Percentiles rank a stretch among this genome's conserved stretches.
phyloP scores from a whole-genome alignment of 768 basidiomycete species.

The Boletus edulis region DNA sequence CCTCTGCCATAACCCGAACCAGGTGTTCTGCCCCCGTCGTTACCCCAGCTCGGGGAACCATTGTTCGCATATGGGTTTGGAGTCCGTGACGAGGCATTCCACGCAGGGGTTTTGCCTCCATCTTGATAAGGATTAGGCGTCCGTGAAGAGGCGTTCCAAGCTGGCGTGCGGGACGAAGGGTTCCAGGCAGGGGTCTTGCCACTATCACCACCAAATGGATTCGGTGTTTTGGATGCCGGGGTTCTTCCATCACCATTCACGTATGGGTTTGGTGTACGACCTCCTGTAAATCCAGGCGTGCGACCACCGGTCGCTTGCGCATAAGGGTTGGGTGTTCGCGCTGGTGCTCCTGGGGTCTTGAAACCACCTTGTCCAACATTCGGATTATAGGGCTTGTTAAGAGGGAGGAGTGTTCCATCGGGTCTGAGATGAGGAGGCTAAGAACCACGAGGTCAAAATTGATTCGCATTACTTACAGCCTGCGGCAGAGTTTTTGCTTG shows the following conservation, averaged over 20 bases:
- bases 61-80: conserved; percentile 47
- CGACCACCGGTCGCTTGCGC: conserved; percentile 37
- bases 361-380: conserved; percentile 20
- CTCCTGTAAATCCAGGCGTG: conserved; percentile 38
- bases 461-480: conserved; percentile 52
- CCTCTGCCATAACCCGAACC: conserved; percentile 41
- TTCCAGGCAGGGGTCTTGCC: conserved; percentile 70
- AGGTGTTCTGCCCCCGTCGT: conserved; percentile 49
- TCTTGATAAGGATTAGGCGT: conserved; percentile 56
- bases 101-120: conserved; percentile 11
- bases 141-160: conserved; percentile 46
- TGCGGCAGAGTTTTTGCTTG: conserved; percentile 70
- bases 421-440: conserved; percentile 38
- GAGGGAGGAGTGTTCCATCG: conserved; percentile 52
- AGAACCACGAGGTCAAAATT: conserved; percentile 1
- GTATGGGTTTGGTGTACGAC: conserved; percentile 71
- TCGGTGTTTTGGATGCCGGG: conserved; percentile 67
- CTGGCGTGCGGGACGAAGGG: conserved; percentile 49
- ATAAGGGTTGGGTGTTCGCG: conserved; percentile 46
- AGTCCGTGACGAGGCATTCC: conserved; percentile 38
- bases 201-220: conserved; percentile 57
- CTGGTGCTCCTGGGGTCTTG: conserved; percentile 39
- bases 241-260: conserved; percentile 55
- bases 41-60: conserved; percentile 26
- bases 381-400: conserved; percentile 39